A percentile compares a stretch with the other conserved stretches of the same genome.
phyloP scores from a whole-genome alignment of 305 asterid species.

The Withania somnifera region DNA sequence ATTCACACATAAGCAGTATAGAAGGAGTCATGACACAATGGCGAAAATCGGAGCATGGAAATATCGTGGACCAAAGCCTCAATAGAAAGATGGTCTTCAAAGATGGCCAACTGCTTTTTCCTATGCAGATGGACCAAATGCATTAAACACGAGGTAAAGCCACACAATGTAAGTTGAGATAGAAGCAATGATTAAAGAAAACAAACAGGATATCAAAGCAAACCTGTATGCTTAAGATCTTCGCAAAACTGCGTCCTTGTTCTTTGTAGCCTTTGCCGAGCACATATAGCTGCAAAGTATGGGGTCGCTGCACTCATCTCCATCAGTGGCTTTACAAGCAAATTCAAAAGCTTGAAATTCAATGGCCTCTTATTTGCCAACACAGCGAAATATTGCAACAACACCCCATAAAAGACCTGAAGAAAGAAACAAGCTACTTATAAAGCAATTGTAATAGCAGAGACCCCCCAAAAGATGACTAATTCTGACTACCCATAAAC shows the following conservation, averaged over 20 bases:
- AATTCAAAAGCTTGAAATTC: conserved; percentile 55
- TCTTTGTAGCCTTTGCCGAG: conserved; percentile 70
- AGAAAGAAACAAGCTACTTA: background rate
- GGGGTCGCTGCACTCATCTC: conserved; percentile 91
- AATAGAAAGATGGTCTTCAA: conserved; percentile 68
- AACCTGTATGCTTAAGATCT: conserved; percentile 63
- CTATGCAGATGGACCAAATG: conserved; percentile 23
- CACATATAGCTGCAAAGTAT: conserved; percentile 93
- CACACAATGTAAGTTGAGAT: background rate
- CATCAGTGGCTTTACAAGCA: conserved; percentile 78
- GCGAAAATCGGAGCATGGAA: conserved; percentile 95
- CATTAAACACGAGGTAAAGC: background rate
- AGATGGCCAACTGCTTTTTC: conserved; percentile 87
- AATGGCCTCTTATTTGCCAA: conserved; percentile 61
- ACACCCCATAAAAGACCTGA: conserved; percentile 79
- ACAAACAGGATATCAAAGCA: background rate
- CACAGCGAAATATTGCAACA: conserved; percentile 89
- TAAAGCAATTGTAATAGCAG: background rate
- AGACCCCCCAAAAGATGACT: background rate
- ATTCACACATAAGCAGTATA: conserved; percentile 70
- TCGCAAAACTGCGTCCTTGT: conserved; percentile 55
- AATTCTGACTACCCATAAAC: background rate
- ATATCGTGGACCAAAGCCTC: conserved; percentile 88
- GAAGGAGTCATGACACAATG: conserved; percentile 91
- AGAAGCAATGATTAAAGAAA: background rate